A percentile compares a stretch with the other conserved stretches of the same genome.
phyloP scores from a whole-genome alignment of 2,329 filamentous ascomycete species.

The Xylariales sp. region DNA sequence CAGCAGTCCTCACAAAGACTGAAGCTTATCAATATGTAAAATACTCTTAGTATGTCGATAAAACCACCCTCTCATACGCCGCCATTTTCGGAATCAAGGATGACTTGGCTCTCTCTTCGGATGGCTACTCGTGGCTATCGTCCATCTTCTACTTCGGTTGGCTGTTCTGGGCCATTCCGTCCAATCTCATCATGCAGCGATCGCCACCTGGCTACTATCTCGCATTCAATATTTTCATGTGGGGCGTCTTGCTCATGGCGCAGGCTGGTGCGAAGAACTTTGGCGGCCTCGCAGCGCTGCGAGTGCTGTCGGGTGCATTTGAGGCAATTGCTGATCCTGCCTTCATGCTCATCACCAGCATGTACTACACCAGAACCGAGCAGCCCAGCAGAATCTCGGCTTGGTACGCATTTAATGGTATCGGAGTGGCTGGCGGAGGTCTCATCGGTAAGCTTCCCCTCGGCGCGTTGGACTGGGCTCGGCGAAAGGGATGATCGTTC shows the following conservation, averaged over 20 bases:
- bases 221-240: constrained; percentile 49
- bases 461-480: background rate
- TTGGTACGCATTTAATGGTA: constrained; percentile 56
- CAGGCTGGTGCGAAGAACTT: constrained; percentile 56
- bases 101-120: constrained; percentile 51
- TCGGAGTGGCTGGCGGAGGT: constrained; percentile 55
- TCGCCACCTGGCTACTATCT: constrained; percentile 31
- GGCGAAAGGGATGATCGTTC: too few relatives aligned
- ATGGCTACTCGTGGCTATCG: constrained; percentile 53
- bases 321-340: constrained; percentile 47
- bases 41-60: constrained; percentile 24
- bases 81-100: constrained; percentile 61
- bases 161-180: constrained; percentile 19
- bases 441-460: constrained; percentile 24
- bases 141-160: constrained; percentile 51
- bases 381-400: constrained; percentile 57
- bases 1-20: too few relatives aligned
- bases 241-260: constrained; percentile 39
- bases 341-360: constrained; percentile 61
- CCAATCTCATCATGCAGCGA: constrained; percentile 26
- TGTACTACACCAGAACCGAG: constrained; percentile 61
- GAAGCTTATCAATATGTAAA: too few relatives aligned
- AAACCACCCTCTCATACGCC: constrained; percentile 58
- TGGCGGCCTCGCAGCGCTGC: constrained; percentile 46
- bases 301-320: constrained; percentile 60